A percentile compares a stretch with the other conserved stretches of the same genome.
Evolutionary conservation across 257 asterid genomes (phyloP).

Genomic region (Primulina eburnea): DNA sequence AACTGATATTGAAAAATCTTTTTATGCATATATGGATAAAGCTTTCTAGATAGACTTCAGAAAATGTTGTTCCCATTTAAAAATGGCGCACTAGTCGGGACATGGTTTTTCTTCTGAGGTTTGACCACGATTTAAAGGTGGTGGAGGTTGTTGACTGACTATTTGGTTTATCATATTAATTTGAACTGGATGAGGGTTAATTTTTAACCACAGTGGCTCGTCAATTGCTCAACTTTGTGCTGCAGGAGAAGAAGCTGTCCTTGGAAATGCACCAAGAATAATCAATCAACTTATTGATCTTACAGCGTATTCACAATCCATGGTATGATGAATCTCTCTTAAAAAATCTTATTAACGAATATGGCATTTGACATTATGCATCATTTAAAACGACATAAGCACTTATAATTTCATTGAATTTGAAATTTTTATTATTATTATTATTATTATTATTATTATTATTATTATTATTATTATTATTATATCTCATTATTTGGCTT

Average conservation of each 20-base stretch:
- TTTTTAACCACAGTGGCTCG: slow-evolving; percentile 4
- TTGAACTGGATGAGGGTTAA: neutral
- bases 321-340: slow-evolving; percentile 42
- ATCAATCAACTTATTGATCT: slow-evolving; percentile 55
- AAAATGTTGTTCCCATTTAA: neutral
- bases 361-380: neutral
- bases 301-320: slow-evolving; percentile 53
- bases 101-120: neutral
- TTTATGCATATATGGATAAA: neutral
- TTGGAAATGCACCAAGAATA: slow-evolving; percentile 58
- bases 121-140: neutral
- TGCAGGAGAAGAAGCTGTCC: slow-evolving; percentile 69
- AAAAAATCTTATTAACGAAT: neutral
- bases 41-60: neutral
- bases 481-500: neutral
- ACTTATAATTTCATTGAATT: neutral
- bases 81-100: neutral
- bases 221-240: slow-evolving; percentile 23
- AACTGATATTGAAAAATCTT: neutral
- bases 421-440: too few relatives aligned
- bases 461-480: too few relatives aligned
- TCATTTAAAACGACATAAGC: neutral
- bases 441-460: too few relatives aligned
- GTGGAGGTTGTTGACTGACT: slow-evolving; percentile 1
- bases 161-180: neutral